phyloP scores from a whole-genome alignment of 1,284 basidiomycete species.

The Megacollybia platyphylla region DNA sequence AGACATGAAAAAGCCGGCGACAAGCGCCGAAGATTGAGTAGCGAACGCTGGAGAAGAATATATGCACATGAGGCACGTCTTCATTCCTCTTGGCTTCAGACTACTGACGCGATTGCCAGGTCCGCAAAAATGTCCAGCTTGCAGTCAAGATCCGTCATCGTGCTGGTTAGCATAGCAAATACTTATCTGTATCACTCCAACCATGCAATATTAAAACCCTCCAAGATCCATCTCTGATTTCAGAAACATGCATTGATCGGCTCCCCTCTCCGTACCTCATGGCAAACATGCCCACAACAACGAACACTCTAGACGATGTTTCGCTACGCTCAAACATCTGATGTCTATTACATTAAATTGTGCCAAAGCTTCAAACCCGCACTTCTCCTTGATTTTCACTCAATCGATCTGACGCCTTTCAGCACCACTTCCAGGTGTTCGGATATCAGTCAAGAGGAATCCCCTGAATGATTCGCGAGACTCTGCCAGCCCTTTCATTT shows the following conservation, averaged over 20 bases:
- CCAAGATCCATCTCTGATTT: constrained; percentile 1
- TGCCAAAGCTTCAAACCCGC: not conserved
- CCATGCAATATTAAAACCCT: too few species aligned
- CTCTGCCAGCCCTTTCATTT: not conserved
- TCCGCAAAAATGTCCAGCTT: constrained; percentile 46
- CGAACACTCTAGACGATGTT: not conserved
- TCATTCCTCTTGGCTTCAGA: constrained; percentile 6
- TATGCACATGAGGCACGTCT: constrained; percentile 56
- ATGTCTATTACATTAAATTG: not conserved
- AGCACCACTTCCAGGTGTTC: not conserved
- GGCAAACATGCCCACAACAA: not conserved
- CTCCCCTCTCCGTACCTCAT: not conserved
- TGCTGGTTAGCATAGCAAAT: constrained; percentile 23
- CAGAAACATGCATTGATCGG: not conserved
- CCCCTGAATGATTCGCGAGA: not conserved
- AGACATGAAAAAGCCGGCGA: constrained; percentile 66
- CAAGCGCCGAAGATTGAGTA: constrained; percentile 49
- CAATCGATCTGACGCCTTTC: not conserved
- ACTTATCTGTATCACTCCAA: not conserved
- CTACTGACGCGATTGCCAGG: constrained; percentile 24
- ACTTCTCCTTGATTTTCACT: not conserved
- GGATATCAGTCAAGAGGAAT: not conserved
- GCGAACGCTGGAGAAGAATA: constrained; percentile 52
- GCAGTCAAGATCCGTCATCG: constrained; percentile 41
- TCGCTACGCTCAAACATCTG: too few species aligned